Base-by-base conservation (phyloP, 768 basidiomycete species). In the Rhodotorula kratochvilovae region DNA sequence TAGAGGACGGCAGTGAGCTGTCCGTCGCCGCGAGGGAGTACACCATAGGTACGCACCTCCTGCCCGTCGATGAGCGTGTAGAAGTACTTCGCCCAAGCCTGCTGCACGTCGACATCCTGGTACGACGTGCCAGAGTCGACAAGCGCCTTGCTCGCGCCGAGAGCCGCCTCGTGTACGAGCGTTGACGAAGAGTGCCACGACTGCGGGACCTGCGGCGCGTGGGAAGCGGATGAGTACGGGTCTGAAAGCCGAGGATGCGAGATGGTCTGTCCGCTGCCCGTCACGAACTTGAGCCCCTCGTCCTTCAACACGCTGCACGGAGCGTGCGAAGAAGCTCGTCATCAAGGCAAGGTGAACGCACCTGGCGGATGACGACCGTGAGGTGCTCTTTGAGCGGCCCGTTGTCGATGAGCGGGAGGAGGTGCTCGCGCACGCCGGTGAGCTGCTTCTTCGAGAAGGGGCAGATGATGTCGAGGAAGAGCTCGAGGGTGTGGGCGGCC, bases 161-260 rank as follows among this genome's bases (percentile, higher is more conserved):
- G 68, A 0, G 68, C 71, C 7, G 74, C 74, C 45, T 75, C 74
- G 61, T 75, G 74, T 0, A 75, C 71, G 36, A 70, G 65, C 0
- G 74, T 75, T 23, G 65, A 67, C 0, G 58, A 61, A 19, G 68
- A 31, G 43, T 75, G 74, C 74, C 74, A 75, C n/a, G 71, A 54
- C 50, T 75, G 74, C 21, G 71, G 74, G 25, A 60, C 48, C 61
- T 68, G 63, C 12, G 11, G 13, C 21, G 33, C 3, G n/a, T 23
- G 48, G n/a, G n/a, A n/a, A n/a, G n/a, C n/a, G n/a, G n/a, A n/a
- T n/a, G n/a, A n/a, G n/a, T n/a, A n/a, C n/a, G n/a, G n/a, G n/a
- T n/a, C n/a, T n/a, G n/a, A n/a, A n/a, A n/a, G n/a, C n/a, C n/a
- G n/a, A n/a, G n/a, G n/a, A n/a, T n/a, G n/a, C n/a, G n/a, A n/a